Evolutionary conservation across 1,284 basidiomycete genomes (phyloP).

Genomic region (Fistulinella cinereoalba): DNA sequence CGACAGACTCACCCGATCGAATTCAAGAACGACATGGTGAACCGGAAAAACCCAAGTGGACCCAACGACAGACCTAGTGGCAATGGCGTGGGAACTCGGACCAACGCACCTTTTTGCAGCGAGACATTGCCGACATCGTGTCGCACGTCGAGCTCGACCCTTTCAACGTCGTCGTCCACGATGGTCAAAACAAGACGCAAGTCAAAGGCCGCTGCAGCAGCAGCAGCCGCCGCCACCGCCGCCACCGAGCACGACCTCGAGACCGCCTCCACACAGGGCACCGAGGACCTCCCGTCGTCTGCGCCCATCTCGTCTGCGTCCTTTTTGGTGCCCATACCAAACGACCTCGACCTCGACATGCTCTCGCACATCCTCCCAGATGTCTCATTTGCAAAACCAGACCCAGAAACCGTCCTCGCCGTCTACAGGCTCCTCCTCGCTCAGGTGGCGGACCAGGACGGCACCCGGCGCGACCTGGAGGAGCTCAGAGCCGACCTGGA

Average conservation of each 20-base stretch:
- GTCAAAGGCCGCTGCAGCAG: constrained; percentile 38
- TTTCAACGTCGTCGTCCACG: not conserved
- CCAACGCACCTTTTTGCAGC: constrained; percentile 2
- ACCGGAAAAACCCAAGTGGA: too few species aligned
- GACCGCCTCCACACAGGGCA: constrained; percentile 35
- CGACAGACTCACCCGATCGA: constrained; percentile 58
- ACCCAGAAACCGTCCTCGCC: constrained; percentile 54
- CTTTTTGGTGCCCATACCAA: constrained; percentile 41
- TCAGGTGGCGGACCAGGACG: constrained; percentile 54
- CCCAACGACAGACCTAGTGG: too few species aligned
- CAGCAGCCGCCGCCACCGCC: constrained; percentile 26
- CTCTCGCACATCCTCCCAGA: constrained; percentile 55
- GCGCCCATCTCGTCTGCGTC: constrained; percentile 9
- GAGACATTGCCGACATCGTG: constrained; percentile 15
- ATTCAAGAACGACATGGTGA: constrained; percentile 72
- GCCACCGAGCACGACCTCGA: constrained; percentile 31
- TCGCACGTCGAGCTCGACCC: constrained; percentile 9
- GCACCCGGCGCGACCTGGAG: constrained; percentile 57
- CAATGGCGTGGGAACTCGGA: constrained; percentile 17
- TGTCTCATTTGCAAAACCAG: constrained; percentile 51
- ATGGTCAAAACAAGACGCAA: constrained; percentile 44
- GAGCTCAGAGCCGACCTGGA: constrained; percentile 60
- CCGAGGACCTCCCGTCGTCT: constrained; percentile 25
- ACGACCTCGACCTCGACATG: constrained; percentile 60
- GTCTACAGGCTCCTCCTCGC: constrained; percentile 61